Percentiles rank a stretch among this genome's conserved stretches.
phyloP scores from a whole-genome alignment of 2,329 filamentous ascomycete species.

The Ceratocystis eucalypticola region DNA sequence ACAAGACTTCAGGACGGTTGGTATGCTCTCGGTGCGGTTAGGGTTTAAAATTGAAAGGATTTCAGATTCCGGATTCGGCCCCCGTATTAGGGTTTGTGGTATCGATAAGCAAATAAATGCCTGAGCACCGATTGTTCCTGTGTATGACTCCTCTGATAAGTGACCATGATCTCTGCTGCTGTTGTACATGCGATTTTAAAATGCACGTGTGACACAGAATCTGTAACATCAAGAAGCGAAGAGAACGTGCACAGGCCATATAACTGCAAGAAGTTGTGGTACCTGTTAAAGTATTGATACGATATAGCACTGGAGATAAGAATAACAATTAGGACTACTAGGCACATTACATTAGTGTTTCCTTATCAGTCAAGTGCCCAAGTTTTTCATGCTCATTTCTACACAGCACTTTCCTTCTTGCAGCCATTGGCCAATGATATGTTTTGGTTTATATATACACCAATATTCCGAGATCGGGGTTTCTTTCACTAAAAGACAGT shows the following conservation, averaged over 20 bases:
- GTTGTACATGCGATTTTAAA: neutral
- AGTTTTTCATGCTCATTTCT: neutral
- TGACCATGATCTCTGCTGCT: neutral
- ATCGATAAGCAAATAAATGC: neutral
- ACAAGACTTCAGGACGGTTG: too few species aligned
- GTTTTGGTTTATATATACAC: neutral
- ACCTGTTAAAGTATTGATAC: neutral
- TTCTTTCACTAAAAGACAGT: neutral
- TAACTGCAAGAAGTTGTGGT: neutral
- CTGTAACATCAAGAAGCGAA: neutral
- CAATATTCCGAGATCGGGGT: neutral
- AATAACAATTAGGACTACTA: neutral
- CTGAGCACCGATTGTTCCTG: neutral
- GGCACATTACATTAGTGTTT: neutral
- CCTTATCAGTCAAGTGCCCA: neutral
- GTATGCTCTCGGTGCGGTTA: too few species aligned
- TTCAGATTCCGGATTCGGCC: too few species aligned
- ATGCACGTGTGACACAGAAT: constrained; percentile 14
- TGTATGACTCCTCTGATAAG: constrained; percentile 10
- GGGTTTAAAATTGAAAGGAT: too few species aligned
- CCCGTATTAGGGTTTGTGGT: neutral
- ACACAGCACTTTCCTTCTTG: neutral
- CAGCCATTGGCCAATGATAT: neutral
- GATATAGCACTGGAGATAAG: neutral
- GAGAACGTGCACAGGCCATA: neutral